Percentiles rank a stretch among this genome's conserved stretches.
Evolutionary conservation across 129 eudicot genomes (phyloP).

Genomic region (Cynara cardunculus): DNA sequence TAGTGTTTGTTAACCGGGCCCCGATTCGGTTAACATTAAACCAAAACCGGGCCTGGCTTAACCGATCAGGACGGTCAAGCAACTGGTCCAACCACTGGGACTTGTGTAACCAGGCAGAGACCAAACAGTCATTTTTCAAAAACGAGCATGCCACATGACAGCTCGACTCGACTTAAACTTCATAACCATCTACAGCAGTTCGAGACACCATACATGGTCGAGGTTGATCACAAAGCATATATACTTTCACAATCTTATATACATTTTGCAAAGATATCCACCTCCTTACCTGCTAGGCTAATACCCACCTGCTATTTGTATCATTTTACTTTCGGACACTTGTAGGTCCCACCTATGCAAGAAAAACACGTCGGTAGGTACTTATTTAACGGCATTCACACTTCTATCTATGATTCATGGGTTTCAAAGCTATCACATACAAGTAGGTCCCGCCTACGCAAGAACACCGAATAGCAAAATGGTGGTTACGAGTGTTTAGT

Average conservation of each 20-base stretch:
- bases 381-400: neutral
- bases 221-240: neutral
- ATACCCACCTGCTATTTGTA: neutral
- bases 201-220: neutral
- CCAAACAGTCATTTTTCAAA: neutral
- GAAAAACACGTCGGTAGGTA: neutral
- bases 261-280: neutral
- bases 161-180: neutral
- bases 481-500: constrained; percentile 24
- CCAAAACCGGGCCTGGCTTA: too few relatives aligned
- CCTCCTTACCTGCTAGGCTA: neutral
- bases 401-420: neutral
- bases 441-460: constrained; percentile 9
- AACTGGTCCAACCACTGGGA: too few relatives aligned
- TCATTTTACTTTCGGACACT: neutral
- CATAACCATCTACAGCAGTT: neutral
- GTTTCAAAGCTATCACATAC: neutral
- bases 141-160: neutral
- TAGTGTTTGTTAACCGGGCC: too few relatives aligned
- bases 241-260: neutral
- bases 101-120: neutral
- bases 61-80: too few relatives aligned
- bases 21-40: too few relatives aligned
- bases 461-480: neutral
- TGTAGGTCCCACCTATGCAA: neutral